phyloP scores from a whole-genome alignment of 2,329 filamentous ascomycete species.

The Neoscytalidium dimidiatum region DNA sequence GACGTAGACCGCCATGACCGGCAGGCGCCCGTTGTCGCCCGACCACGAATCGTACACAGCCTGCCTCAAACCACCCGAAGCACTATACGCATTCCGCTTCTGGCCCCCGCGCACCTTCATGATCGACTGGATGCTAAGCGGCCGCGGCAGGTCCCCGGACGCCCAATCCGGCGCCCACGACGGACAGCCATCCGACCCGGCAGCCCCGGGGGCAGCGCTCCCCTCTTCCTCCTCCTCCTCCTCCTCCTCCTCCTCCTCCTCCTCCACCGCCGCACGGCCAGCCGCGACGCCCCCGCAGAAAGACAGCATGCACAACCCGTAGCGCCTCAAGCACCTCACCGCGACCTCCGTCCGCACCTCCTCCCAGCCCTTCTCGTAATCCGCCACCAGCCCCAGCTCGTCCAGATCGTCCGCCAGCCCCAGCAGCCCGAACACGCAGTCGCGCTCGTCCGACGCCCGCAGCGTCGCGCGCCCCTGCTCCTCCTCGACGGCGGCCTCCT shows the following conservation, averaged over 20 bases:
- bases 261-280: no score
- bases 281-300: not conserved
- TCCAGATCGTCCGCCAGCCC: not conserved
- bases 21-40: not conserved
- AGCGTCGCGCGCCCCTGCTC: not conserved
- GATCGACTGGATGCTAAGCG: not conserved
- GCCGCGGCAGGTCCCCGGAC: not conserved
- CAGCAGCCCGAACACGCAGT: not conserved
- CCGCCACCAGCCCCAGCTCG: not conserved
- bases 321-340: not conserved
- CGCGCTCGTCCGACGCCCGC: not conserved
- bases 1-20: not conserved
- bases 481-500: not conserved
- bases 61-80: not conserved
- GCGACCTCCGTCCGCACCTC: not conserved
- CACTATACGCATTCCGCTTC: not conserved
- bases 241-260: no score
- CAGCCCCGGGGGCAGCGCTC: no score
- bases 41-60: not conserved
- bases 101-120: not conserved
- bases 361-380: not conserved
- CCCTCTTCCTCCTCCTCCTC: no score
- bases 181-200: not conserved
- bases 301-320: not conserved
- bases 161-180: slow-evolving; percentile 9